Conservation (phyloP, 805 yeast genomes). For the Phaffomyces thermotolerans region DNA sequence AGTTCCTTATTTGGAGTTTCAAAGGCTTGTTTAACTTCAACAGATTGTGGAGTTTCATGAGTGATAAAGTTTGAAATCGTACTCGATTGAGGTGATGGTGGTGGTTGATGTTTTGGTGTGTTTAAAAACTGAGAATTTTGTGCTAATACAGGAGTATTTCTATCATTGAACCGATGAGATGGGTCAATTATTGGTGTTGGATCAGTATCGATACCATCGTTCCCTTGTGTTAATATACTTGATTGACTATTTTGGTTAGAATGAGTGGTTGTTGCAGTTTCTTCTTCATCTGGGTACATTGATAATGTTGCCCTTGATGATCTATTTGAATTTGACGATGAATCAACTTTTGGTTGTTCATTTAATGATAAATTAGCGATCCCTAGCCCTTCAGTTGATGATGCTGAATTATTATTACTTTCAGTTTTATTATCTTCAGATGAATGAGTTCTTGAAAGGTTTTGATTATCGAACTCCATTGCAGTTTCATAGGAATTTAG, state of each 20-base stretch:
- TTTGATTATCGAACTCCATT: constrained; percentile 5
- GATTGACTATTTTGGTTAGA: too few species aligned
- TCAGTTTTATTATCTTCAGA: not conserved
- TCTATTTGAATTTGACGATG: constrained; percentile 2
- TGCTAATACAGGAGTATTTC: not conserved
- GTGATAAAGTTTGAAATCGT: not conserved
- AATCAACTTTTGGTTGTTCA: not conserved
- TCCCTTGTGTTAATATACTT: too few species aligned
- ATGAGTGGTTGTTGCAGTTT: constrained; percentile 14
- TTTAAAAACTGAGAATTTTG: not conserved
- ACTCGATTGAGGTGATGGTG: constrained; percentile 5
- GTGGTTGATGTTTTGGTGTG: not conserved
- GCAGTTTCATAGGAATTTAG: constrained; percentile 19
- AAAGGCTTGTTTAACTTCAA: not conserved
- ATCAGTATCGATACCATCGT: not conserved
- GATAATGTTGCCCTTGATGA: constrained; percentile 1
- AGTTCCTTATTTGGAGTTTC: constrained; percentile 2
- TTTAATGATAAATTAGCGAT: constrained; percentile 10
- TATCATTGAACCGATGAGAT: not conserved
- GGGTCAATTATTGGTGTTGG: constrained; percentile 2
- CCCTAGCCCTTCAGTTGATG: constrained; percentile 11
- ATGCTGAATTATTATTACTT: not conserved
- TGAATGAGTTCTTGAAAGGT: not conserved
- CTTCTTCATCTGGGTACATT: constrained; percentile 17
- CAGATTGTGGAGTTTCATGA: constrained; percentile 3